These are phyloP conservation scores for Aspergillus tubingensis DNA, from an alignment of 2,329 filamentous ascomycete species.

Conservation along the genomic window DNA sequence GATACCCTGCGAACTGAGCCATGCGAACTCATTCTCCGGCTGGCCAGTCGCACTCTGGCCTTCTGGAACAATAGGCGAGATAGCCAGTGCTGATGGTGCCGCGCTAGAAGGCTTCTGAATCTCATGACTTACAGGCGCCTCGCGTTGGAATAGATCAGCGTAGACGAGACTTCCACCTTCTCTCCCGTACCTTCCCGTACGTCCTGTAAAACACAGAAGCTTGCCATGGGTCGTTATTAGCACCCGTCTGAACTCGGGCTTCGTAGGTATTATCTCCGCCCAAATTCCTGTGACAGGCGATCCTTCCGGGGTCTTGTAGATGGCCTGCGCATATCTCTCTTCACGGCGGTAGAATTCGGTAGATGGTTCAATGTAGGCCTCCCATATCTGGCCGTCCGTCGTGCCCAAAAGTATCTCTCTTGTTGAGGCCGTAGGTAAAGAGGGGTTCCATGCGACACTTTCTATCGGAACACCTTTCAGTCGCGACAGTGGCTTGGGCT, in stretches of 20 bases:
- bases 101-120: slow-evolving; percentile 60
- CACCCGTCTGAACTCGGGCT: slow-evolving; percentile 72
- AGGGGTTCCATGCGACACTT: slow-evolving; percentile 91
- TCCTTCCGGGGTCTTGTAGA: slow-evolving; percentile 81
- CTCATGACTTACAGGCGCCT: slow-evolving; percentile 77
- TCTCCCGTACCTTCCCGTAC: slow-evolving; percentile 68
- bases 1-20: slow-evolving; percentile 84
- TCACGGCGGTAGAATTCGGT: slow-evolving; percentile 94
- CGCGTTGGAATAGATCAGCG: slow-evolving; percentile 81
- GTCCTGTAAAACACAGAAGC: slow-evolving; percentile 79
- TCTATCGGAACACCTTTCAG: slow-evolving; percentile 87
- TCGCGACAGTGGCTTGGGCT: slow-evolving; percentile 77
- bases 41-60: slow-evolving; percentile 55
- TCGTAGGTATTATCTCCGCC: slow-evolving; percentile 71
- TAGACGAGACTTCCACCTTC: slow-evolving; percentile 87
- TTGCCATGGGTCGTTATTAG: slow-evolving; percentile 76
- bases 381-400: slow-evolving; percentile 92
- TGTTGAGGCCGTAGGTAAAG: slow-evolving; percentile 87
- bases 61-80: slow-evolving; percentile 73
- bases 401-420: slow-evolving; percentile 90
- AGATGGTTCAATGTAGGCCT: slow-evolving; percentile 90
- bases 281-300: slow-evolving; percentile 78
- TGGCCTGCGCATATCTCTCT: slow-evolving; percentile 82
- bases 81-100: slow-evolving; percentile 67
- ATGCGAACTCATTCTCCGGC: slow-evolving; percentile 71